Conservation (phyloP, 2,329 filamentous ascomycete genomes). For the Botryotinia narcissicola region DNA sequence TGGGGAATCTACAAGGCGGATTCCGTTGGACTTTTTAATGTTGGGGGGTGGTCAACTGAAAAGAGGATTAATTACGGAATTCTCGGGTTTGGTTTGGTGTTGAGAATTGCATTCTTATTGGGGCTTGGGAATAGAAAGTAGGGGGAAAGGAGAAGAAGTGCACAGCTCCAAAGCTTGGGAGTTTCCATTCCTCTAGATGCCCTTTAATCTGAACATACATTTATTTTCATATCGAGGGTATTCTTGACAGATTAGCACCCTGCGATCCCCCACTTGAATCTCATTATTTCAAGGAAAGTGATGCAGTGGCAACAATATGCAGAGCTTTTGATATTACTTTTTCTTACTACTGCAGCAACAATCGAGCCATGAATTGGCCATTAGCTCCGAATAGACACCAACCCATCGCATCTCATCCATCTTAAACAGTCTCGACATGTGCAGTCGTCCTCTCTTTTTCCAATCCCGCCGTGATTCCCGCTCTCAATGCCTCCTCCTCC, state of each 20-base stretch:
- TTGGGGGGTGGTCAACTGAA: not conserved
- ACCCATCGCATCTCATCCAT: no score
- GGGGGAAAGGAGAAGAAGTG: no score
- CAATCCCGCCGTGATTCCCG: conserved; percentile 24
- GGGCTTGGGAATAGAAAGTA: not conserved
- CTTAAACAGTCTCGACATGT: not conserved
- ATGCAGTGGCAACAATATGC: not conserved
- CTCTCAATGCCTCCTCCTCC: conserved; percentile 31
- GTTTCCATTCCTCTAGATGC: not conserved
- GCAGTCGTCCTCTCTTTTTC: conserved; percentile 19
- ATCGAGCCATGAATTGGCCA: not conserved
- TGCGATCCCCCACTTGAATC: not conserved
- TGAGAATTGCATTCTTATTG: not conserved
- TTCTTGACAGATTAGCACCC: not conserved
- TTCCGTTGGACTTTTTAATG: not conserved
- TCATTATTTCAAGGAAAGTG: not conserved
- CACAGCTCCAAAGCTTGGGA: not conserved
- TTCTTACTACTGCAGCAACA: not conserved
- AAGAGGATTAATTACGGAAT: not conserved
- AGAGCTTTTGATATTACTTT: not conserved
- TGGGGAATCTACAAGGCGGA: not conserved
- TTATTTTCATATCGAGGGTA: no score
- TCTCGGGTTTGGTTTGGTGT: not conserved
- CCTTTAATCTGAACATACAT: not conserved
- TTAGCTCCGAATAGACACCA: not conserved